Evolutionary conservation across 805 yeast species (phyloP).

Genomic region (Ogataea populi-albae): DNA sequence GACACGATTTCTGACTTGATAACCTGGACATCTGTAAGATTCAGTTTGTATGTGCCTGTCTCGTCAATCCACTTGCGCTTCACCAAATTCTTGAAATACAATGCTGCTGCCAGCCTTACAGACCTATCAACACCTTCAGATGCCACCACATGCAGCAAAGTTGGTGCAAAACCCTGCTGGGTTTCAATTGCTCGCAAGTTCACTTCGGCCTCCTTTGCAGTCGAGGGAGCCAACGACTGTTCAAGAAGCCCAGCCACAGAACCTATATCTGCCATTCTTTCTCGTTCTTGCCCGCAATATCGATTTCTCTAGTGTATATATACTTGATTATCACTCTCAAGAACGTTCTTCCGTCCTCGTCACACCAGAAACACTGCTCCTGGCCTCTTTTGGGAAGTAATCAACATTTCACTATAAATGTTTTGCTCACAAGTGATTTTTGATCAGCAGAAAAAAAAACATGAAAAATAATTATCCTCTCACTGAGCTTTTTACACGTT

Average conservation of each 20-base stretch:
- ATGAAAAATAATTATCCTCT: no score
- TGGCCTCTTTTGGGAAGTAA: no score
- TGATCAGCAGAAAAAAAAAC: no score
- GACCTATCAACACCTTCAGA: conserved; percentile 49
- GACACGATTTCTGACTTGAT: conserved; percentile 76
- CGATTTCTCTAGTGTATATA: no score
- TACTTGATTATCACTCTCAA: no score
- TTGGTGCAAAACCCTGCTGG: conserved; percentile 71
- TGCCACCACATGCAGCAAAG: conserved; percentile 75
- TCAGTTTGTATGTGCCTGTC: conserved; percentile 71
- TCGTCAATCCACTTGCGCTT: conserved; percentile 88
- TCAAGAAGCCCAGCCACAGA: conserved; percentile 53
- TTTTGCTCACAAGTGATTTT: no score
- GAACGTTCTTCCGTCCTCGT: no score
- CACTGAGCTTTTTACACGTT: no score
- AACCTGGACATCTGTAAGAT: conserved; percentile 56
- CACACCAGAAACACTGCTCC: no score
- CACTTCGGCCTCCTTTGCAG: conserved; percentile 66
- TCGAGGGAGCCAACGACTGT: conserved; percentile 61
- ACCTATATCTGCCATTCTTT: conserved; percentile 42
- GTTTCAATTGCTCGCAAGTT: conserved; percentile 60
- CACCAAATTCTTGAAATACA: conserved; percentile 85
- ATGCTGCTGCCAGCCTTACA: conserved; percentile 80
- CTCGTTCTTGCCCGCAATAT: no score
- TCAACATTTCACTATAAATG: no score